These are phyloP conservation scores for Fraxinus anomala DNA, from an alignment of 257 asterid genomes.

Conservation along the genomic window DNA sequence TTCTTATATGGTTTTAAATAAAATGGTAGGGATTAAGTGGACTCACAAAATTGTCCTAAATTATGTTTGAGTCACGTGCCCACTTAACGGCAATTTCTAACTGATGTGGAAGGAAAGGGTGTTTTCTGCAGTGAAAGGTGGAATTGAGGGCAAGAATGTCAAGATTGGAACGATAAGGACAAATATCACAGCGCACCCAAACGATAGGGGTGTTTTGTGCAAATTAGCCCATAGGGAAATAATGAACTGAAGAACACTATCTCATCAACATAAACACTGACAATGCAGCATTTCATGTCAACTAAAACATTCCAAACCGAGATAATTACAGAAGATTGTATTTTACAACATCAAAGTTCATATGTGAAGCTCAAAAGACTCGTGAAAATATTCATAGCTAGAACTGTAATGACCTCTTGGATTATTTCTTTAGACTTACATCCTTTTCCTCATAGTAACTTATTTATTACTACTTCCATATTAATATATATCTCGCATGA, in stretches of 20 bases:
- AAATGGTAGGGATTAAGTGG: too few species aligned
- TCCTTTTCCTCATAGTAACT: background rate
- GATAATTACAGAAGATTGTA: background rate
- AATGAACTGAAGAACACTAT: background rate
- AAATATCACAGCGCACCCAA: too few species aligned
- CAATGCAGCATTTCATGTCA: background rate
- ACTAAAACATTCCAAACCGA: background rate
- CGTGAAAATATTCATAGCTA: background rate
- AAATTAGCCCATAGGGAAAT: background rate
- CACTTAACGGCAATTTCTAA: too few species aligned
- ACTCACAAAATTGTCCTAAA: too few species aligned
- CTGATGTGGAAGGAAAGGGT: too few species aligned
- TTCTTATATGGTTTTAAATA: too few species aligned
- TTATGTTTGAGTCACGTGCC: too few species aligned
- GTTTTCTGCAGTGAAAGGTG: too few species aligned
- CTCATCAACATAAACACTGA: background rate
- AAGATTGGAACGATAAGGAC: too few species aligned
- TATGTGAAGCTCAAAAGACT: background rate
- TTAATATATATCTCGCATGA: background rate
- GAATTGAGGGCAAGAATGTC: too few species aligned
- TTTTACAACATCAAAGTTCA: background rate
- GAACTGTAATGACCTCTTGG: background rate
- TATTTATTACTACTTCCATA: background rate
- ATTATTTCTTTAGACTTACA: background rate
- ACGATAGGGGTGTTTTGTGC: too few species aligned